Base-by-base conservation (phyloP, 495 filamentous ascomycete species). In the Collariella sp. region DNA sequence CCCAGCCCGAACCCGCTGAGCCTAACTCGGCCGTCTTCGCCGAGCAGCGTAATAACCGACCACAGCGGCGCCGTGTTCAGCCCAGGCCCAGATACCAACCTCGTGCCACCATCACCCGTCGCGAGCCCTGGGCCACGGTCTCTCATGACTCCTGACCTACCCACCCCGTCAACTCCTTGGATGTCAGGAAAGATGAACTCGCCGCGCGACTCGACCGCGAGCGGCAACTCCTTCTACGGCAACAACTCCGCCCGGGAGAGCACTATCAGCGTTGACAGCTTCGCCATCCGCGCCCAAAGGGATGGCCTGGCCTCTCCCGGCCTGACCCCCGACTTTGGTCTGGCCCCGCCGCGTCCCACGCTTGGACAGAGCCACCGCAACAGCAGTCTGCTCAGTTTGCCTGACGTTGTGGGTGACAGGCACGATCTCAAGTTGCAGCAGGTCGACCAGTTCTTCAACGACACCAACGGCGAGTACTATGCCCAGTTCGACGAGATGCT, bases 401-500 rank as follows among this genome's bases (percentile, higher is more conserved):
- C 77, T 29, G 78, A 77, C 1, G 76, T 86, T 7, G 73, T 83
- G 15, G 80, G 80, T 13, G 81, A 82, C 46, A 75, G 79, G 56
- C 80, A 79, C 23, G 80, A 86, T 55, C 79, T 79, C 59, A 71
- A 76, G 60, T 73, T 85, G 22, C 82, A 85, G 56, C 78, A 83
- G 54, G 79, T 84, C 16, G 78, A 83, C 54, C 82, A 81, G 23
- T 82, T 79, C 69, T 86, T 86, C 68, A 84, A 78, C n/a, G 83
- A 86, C 62, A 72, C 76, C 5, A 78, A 72, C 22, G 80, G 80
- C 13, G 60, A 76, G 23, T 85, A 80, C 66, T 78, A 79, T 20
- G 65, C 72, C 22, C 68, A 68, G 36, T 86, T 84, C 53, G 74
- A 80, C 44, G 76, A 78, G 64, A 72, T 77, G 57, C 72, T 81